These are phyloP conservation scores for Diaporthe sp. DNA, from an alignment of 2,329 filamentous ascomycete genomes.

Conservation along the genomic window DNA sequence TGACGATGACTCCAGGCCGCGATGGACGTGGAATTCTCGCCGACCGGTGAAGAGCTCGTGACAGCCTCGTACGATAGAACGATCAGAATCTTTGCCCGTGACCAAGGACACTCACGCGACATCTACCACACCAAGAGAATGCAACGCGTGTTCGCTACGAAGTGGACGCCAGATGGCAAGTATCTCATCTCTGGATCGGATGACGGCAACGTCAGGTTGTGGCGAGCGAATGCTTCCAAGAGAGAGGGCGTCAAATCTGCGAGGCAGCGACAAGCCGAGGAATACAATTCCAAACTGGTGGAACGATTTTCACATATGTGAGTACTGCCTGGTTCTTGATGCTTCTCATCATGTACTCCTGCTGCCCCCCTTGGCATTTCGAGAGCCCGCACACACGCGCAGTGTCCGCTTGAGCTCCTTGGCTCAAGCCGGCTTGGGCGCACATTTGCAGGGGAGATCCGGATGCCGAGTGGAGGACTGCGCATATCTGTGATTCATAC, in stretches of 20 bases:
- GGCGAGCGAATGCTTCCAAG: conserved; percentile 88
- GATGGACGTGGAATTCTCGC: conserved; percentile 96
- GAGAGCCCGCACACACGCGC: background rate
- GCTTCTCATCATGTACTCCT: background rate
- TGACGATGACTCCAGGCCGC: conserved; percentile 68
- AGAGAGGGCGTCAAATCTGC: conserved; percentile 89
- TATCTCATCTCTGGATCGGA: conserved; percentile 93
- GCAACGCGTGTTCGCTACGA: conserved; percentile 91
- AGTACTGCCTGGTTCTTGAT: background rate
- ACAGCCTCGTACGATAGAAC: conserved; percentile 91
- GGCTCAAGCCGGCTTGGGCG: background rate
- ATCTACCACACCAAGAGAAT: conserved; percentile 99
- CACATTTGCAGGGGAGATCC: background rate
- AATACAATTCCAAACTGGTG: conserved; percentile 90
- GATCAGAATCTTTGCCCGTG: conserved; percentile 85
- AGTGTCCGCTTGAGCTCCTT: background rate
- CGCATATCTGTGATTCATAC: background rate
- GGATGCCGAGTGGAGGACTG: background rate
- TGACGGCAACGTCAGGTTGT: conserved; percentile 82
- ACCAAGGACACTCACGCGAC: conserved; percentile 87
- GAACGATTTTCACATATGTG: conserved; percentile 90
- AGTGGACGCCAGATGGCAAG: conserved; percentile 89
- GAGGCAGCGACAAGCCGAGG: conserved; percentile 86
- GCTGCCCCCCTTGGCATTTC: background rate
- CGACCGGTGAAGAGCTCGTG: conserved; percentile 94